Percentiles rank a stretch among this genome's conserved stretches.
Conservation (phyloP, 202 grass and related monocot species). For the Cymbopogon flexuosus region DNA sequence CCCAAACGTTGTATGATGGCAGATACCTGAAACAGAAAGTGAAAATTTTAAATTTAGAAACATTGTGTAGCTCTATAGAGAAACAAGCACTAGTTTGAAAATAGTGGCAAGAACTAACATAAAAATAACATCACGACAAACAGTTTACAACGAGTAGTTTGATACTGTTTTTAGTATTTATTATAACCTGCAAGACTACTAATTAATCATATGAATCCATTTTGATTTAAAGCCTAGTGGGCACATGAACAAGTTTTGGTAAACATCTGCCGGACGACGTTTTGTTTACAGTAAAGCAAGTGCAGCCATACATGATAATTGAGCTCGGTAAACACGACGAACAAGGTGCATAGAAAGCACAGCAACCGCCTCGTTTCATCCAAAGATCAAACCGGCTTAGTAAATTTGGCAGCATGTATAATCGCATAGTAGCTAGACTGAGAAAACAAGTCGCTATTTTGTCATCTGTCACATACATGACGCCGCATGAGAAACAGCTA, state of each 20-base stretch:
- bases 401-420: neutral
- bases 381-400: conserved; percentile 4
- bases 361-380: neutral
- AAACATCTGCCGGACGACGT: too few relatives aligned
- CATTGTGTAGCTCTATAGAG: neutral
- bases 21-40: conserved; percentile 43
- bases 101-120: conserved; percentile 47
- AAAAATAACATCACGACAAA: conserved; percentile 45
- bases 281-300: too few relatives aligned
- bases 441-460: neutral
- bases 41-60: neutral
- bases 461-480: neutral
- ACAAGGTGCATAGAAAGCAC: neutral
- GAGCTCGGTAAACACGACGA: neutral
- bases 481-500: neutral
- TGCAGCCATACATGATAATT: too few relatives aligned
- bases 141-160: too few relatives aligned
- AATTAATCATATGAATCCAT: too few relatives aligned
- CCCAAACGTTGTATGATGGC: conserved; percentile 40
- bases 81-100: neutral
- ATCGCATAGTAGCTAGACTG: neutral
- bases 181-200: too few relatives aligned
- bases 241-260: too few relatives aligned
- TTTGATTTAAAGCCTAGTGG: too few relatives aligned
- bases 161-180: too few relatives aligned